These are phyloP conservation scores for Ilyonectria destructans DNA, from an alignment of 2,329 filamentous ascomycete genomes.

Conservation along the genomic window DNA sequence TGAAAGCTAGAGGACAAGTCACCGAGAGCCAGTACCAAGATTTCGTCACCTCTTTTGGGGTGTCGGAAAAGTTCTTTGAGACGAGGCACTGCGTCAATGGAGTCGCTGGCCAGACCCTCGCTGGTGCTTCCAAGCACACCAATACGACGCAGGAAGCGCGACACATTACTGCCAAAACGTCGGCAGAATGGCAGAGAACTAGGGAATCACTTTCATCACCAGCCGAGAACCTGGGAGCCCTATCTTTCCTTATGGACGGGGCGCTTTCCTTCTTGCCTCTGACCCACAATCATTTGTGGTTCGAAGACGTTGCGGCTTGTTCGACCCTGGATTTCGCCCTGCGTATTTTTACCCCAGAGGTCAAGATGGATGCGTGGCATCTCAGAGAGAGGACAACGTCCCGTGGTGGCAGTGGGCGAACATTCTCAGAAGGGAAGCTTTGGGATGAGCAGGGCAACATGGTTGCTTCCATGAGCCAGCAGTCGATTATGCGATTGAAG, in stretches of 20 bases:
- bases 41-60: constrained; percentile 50
- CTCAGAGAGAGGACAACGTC: constrained; percentile 59
- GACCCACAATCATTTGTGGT: constrained; percentile 58
- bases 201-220: constrained; percentile 38
- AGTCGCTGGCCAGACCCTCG: constrained; percentile 61
- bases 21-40: constrained; percentile 41
- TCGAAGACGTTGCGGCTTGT: constrained; percentile 62
- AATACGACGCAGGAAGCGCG: constrained; percentile 55
- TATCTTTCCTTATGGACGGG: constrained; percentile 64
- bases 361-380: constrained; percentile 61
- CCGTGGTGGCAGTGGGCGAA: constrained; percentile 58
- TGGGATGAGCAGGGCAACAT: constrained; percentile 62
- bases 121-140: constrained; percentile 58
- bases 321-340: constrained; percentile 68
- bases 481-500: constrained; percentile 55
- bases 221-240: constrained; percentile 54
- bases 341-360: constrained; percentile 57
- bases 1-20: constrained; percentile 47
- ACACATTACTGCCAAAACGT: constrained; percentile 54
- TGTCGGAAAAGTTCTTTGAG: constrained; percentile 54
- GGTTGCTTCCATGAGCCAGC: constrained; percentile 66
- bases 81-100: constrained; percentile 56
- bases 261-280: constrained; percentile 62
- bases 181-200: constrained; percentile 61
- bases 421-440: constrained; percentile 62